These are phyloP conservation scores for Naganishia vaughanmartiniae DNA, from an alignment of 768 basidiomycete species.

Conservation along the genomic window DNA sequence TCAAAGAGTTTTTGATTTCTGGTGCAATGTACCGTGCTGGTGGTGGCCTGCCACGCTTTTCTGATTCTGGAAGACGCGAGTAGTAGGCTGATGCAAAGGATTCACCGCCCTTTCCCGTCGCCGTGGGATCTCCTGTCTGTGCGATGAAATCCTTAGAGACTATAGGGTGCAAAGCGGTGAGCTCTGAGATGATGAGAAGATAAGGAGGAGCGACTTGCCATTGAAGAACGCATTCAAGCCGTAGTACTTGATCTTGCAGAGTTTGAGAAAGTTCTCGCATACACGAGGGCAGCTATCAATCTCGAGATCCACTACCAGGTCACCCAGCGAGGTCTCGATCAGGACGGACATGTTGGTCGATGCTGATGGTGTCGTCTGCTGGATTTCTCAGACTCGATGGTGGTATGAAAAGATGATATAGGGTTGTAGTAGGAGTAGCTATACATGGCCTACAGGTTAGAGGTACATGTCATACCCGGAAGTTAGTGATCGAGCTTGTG, in stretches of 20 bases:
- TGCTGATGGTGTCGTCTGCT: neutral
- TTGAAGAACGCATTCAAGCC: constrained; percentile 98
- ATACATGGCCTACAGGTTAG: too few species aligned
- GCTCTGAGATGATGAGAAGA: neutral
- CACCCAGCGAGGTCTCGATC: constrained; percentile 93
- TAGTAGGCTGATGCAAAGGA: constrained; percentile 71
- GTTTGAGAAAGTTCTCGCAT: constrained; percentile 93
- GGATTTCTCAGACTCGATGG: too few species aligned
- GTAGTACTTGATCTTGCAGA: constrained; percentile 97
- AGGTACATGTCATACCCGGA: too few species aligned
- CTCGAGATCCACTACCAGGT: constrained; percentile 93
- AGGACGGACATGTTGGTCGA: constrained; percentile 75
- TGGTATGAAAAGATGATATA: too few species aligned
- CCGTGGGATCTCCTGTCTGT: constrained; percentile 93
- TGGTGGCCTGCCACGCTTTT: constrained; percentile 52
- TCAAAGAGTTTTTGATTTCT: constrained; percentile 64
- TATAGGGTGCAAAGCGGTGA: constrained; percentile 48
- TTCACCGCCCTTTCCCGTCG: constrained; percentile 89
- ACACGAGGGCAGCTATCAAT: constrained; percentile 83
- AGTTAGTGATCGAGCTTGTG: too few species aligned
- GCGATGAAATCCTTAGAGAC: constrained; percentile 97
- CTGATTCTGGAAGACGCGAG: constrained; percentile 26
- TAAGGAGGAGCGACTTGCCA: constrained; percentile 59
- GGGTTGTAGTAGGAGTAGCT: too few species aligned
- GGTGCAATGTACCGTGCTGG: constrained; percentile 82